Conservation (phyloP, 352 stramenopile genomes). For the Globisporangium echinulatum region DNA sequence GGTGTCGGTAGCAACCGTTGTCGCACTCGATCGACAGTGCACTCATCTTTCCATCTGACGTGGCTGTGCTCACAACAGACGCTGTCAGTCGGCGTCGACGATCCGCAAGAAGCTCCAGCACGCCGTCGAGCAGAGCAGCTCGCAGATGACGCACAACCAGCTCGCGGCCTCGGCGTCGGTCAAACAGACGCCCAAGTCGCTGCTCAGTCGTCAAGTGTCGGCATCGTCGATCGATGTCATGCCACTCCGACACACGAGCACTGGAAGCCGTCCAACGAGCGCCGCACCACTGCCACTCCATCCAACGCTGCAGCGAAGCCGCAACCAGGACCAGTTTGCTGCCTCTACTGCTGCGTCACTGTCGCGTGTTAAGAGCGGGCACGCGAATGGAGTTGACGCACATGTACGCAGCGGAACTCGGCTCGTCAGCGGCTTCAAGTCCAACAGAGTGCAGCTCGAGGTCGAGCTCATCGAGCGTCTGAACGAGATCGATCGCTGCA, state of each 20-base stretch:
- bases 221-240: neutral
- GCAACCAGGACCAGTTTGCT: conserved; percentile 8
- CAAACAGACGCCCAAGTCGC: conserved; percentile 18
- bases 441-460: conserved; percentile 44
- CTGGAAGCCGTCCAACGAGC: conserved; percentile 4
- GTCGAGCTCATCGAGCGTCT: conserved; percentile 55
- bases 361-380: neutral
- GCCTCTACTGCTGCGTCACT: conserved; percentile 1
- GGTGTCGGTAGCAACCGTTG: neutral
- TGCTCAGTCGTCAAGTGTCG: conserved; percentile 11
- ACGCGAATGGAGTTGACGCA: neutral
- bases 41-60: neutral
- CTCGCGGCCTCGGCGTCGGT: conserved; percentile 14
- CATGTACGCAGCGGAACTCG: neutral
- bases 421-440: conserved; percentile 34
- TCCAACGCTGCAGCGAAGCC: neutral
- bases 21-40: neutral
- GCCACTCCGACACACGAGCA: neutral
- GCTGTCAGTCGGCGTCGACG: conserved; percentile 59
- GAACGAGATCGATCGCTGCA: conserved; percentile 61
- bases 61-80: conserved; percentile 15
- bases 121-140: conserved; percentile 44
- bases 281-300: conserved; percentile 1
- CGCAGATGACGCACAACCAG: conserved; percentile 26
- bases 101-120: conserved; percentile 61